Conservation (phyloP, 768 basidiomycete species). For the Boletus vinaceobasis region DNA sequence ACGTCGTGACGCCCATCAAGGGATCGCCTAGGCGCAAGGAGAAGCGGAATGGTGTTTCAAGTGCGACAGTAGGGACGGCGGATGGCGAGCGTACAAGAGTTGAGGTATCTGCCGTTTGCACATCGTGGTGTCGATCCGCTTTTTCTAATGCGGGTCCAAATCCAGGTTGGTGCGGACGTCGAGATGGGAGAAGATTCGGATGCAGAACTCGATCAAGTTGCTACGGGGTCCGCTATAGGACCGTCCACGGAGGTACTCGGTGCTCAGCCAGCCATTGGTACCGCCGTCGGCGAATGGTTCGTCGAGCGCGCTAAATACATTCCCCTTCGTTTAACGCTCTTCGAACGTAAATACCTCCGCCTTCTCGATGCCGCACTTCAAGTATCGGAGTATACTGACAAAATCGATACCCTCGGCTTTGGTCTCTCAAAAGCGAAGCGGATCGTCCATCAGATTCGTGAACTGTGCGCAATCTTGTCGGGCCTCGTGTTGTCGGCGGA, state of each 20-base stretch:
- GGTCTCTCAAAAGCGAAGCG: slow-evolving; percentile 81
- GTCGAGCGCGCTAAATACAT: slow-evolving; percentile 78
- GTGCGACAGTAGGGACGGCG: neutral
- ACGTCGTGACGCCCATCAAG: slow-evolving; percentile 49
- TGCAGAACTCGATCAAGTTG: slow-evolving; percentile 38
- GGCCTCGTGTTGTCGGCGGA: slow-evolving; percentile 79
- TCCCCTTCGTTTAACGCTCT: slow-evolving; percentile 69
- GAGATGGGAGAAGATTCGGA: slow-evolving; percentile 36
- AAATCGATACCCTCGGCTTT: slow-evolving; percentile 79
- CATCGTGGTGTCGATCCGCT: neutral
- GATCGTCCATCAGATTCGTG: slow-evolving; percentile 82
- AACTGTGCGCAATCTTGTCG: slow-evolving; percentile 84
- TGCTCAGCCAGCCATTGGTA: slow-evolving; percentile 57
- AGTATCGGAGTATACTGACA: slow-evolving; percentile 88
- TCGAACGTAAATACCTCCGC: slow-evolving; percentile 80
- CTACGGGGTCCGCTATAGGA: slow-evolving; percentile 22
- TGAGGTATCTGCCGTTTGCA: slow-evolving; percentile 17
- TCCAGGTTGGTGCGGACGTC: slow-evolving; percentile 32
- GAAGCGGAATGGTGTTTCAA: slow-evolving; percentile 16
- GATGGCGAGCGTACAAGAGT: slow-evolving; percentile 8
- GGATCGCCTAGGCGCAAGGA: slow-evolving; percentile 10
- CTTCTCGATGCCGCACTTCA: slow-evolving; percentile 80
- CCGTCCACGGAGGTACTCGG: slow-evolving; percentile 37
- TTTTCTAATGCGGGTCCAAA: slow-evolving; percentile 3
- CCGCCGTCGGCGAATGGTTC: slow-evolving; percentile 79